Evolutionary conservation across 768 basidiomycete genomes (phyloP), one percentile per base, ranked within the genome.

Genomic region (Lentinula detonsa): DNA sequence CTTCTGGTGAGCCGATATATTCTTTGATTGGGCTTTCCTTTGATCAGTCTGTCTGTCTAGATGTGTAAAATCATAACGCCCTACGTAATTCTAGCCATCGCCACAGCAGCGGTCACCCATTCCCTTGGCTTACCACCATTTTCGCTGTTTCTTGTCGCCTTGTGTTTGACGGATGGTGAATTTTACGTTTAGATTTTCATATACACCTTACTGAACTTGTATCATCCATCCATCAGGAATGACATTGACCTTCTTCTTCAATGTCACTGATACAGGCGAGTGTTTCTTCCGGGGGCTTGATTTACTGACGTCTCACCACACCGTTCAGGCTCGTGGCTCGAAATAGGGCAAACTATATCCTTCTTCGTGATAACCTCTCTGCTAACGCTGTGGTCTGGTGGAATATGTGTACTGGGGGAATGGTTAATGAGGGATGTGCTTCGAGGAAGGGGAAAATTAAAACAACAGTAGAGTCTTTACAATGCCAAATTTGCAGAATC

Each of bases 341-440:
- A 95, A 68, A 95, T 93, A 57, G 92, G 93, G 5, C 89, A 91
- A 68, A 87, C 90, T 0, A 93, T 95, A 70, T 91, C 83, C 54
- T 93, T 93, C 74, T 95, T 93, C 73, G 88, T 87, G 65, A 91
- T 94, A 62, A 85, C 90, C 1, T 92, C 90, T 1, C 73, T 93
- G 40, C 75, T 95, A 59, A 77, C 91, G 43, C 77, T 91, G 4
- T 93, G 90, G 85, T 87, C 88, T 0, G 89, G 87, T 31, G 90
- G 85, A 1, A 84, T 94, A 21, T 88, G 88, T 63, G 83, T 83
- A 0, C 74, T 81, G 4, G 92, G 92, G 42, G 91, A 92, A 70
- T 77, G 81, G 66, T 71, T 93, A 48, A 85, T 92, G 83, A 74
- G 75, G n/a, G 78, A 79, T 58, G 57, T 62, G 23, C 46, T 62